These are phyloP conservation scores for Penicillium nordicum DNA, from an alignment of 2,329 filamentous ascomycete species.

Conservation along the genomic window DNA sequence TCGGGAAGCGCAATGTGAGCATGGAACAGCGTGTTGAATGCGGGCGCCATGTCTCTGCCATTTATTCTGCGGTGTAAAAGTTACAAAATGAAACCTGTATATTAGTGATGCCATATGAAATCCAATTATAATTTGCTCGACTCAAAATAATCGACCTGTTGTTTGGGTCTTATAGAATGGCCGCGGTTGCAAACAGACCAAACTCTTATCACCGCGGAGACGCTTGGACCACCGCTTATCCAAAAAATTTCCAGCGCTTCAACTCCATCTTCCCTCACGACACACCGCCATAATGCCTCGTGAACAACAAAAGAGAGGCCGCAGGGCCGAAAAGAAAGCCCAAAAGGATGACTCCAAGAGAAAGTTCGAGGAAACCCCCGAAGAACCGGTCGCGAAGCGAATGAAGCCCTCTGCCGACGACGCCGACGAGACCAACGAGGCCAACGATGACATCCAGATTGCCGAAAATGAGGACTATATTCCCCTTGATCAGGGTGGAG, in stretches of 20 bases:
- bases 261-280: conserved; percentile 4
- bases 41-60: conserved; percentile 73
- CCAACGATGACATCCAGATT: conserved; percentile 16
- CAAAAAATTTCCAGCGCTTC: conserved; percentile 26
- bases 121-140: conserved; percentile 1
- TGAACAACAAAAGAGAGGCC: conserved; percentile 47
- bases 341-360: conserved; percentile 39
- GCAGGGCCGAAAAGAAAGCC: conserved; percentile 42
- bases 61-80: conserved; percentile 65
- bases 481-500: conserved; percentile 30
- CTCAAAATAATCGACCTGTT: neutral
- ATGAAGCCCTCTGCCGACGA: conserved; percentile 31
- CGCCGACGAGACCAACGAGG: conserved; percentile 15
- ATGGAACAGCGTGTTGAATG: conserved; percentile 88
- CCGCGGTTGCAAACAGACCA: conserved; percentile 32
- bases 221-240: conserved; percentile 41
- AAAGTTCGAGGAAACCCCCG: conserved; percentile 34
- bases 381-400: conserved; percentile 38
- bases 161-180: neutral
- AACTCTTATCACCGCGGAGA: conserved; percentile 22
- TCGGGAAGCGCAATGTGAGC: conserved; percentile 67
- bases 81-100: conserved; percentile 12
- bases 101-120: conserved; percentile 16
- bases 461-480: conserved; percentile 37
- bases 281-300: conserved; percentile 40